phyloP scores from a whole-genome alignment of 2,329 filamentous ascomycete species.

The Teratosphaeria gauchensis region DNA sequence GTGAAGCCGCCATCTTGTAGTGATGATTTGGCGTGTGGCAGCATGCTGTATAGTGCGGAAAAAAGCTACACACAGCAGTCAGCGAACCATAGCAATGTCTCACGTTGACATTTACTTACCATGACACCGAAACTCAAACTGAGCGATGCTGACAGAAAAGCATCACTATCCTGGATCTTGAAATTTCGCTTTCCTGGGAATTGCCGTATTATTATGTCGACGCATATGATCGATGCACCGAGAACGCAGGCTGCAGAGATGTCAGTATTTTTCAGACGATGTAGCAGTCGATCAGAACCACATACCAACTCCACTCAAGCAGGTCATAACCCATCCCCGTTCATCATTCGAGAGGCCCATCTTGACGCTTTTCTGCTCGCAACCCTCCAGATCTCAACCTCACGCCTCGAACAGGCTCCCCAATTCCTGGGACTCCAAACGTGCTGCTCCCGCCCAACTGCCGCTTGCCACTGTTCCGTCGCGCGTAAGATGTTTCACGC shows the following conservation, averaged over 20 bases:
- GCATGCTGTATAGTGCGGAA: slow-evolving; percentile 84
- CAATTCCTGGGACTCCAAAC: not conserved
- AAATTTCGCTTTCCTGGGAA: slow-evolving; percentile 69
- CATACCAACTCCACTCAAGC: slow-evolving; percentile 66
- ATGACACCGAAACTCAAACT: slow-evolving; percentile 94
- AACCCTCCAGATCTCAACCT: not conserved
- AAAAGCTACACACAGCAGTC: slow-evolving; percentile 55
- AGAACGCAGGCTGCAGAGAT: slow-evolving; percentile 44
- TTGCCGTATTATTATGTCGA: slow-evolving; percentile 66
- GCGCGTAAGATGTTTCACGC: not conserved
- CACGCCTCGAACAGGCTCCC: not conserved
- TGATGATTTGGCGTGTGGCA: slow-evolving; percentile 75
- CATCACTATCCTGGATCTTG: slow-evolving; percentile 78
- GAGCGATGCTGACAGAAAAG: slow-evolving; percentile 76
- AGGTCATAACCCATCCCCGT: slow-evolving; percentile 85
- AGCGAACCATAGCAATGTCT: not conserved
- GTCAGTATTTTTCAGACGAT: not conserved
- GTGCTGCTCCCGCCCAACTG: not conserved
- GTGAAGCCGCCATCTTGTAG: slow-evolving; percentile 59
- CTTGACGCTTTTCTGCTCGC: slow-evolving; percentile 4
- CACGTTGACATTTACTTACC: slow-evolving; percentile 45
- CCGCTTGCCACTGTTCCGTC: not conserved
- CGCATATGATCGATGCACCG: slow-evolving; percentile 75
- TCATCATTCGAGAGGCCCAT: slow-evolving; percentile 65
- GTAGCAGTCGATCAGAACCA: not conserved